Evolutionary conservation across 768 basidiomycete species (phyloP), one percentile per base, ranked within the genome.

Genomic region (Hirschioporus abietinus): DNA sequence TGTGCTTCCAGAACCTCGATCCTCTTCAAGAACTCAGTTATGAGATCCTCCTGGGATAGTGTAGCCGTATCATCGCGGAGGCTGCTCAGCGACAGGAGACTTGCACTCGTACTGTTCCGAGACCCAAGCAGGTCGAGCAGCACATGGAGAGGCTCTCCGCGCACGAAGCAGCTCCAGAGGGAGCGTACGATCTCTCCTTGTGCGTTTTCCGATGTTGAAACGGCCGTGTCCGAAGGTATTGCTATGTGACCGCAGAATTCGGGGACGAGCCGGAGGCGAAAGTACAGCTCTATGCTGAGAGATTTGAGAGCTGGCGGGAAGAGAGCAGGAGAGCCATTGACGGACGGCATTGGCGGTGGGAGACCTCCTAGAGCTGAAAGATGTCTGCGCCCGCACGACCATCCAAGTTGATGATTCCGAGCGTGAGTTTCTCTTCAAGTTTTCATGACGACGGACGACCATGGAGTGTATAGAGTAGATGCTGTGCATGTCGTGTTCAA

Each of bases 201-300:
- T 3, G 60, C 25, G 30, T 25, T 25, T 15, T 25, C 30, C 3
- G 24, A 61, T 24, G 25, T 34, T 9, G 23, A 6, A 61, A 9
- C 60, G 12, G 12, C 23, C 20, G 42, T 15, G 42, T 12, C 12
- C 20, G 60, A 25, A 24, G 60, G 15, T 1, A n/a, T n/a, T n/a
- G 60, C 12, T 2, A 61, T 12, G 25, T 23, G 30, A 5, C 23
- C 9, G 23, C 23, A 15, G 18, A 61, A 34, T 61, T 61, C 60
- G 12, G 60, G 60, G 60, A 61, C 20, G 3, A 61, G 60, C 15
- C 60, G 60, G 23, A 61, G 60, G 23, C 60, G 60, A 61, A 34
- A 34, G 24, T 25, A 34, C 30, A 61, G 60, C 25, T 25, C 30
- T 5, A 34, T 34, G 60, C 60, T 25, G 15, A 25, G 23, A 3